These are phyloP conservation scores for Daldinia concentrica DNA, from an alignment of 495 filamentous ascomycete genomes.

Conservation along the genomic window DNA sequence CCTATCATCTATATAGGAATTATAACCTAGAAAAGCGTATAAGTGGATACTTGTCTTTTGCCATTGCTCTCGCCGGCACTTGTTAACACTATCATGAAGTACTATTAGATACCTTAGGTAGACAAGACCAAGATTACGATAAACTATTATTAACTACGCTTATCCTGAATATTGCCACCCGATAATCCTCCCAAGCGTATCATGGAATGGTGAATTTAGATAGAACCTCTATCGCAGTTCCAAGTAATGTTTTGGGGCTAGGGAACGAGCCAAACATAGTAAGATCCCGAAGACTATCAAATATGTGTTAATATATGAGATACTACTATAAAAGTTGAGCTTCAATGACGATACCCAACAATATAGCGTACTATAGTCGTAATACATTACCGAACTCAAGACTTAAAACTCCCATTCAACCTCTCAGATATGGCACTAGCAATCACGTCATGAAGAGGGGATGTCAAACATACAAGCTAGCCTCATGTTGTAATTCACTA, in stretches of 20 bases:
- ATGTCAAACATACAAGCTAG: background rate
- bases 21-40: background rate
- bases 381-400: background rate
- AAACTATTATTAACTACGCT: background rate
- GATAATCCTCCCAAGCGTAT: background rate
- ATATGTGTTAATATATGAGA: background rate
- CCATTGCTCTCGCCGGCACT: background rate
- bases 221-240: background rate
- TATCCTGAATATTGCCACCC: background rate
- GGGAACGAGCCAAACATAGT: background rate
- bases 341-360: background rate
- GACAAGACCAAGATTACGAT: background rate
- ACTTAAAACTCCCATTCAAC: background rate
- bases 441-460: slow-evolving; percentile 7
- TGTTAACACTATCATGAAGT: background rate
- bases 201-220: background rate
- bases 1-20: no score
- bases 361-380: background rate
- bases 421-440: background rate
- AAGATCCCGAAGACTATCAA: background rate
- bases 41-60: background rate
- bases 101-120: background rate
- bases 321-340: background rate
- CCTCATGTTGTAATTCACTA: background rate
- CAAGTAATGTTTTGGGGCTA: background rate